Percentiles rank a stretch among this genome's conserved stretches.
Evolutionary conservation across 2,329 filamentous ascomycete species (phyloP).

Genomic region (Aureobasidium sp.): DNA sequence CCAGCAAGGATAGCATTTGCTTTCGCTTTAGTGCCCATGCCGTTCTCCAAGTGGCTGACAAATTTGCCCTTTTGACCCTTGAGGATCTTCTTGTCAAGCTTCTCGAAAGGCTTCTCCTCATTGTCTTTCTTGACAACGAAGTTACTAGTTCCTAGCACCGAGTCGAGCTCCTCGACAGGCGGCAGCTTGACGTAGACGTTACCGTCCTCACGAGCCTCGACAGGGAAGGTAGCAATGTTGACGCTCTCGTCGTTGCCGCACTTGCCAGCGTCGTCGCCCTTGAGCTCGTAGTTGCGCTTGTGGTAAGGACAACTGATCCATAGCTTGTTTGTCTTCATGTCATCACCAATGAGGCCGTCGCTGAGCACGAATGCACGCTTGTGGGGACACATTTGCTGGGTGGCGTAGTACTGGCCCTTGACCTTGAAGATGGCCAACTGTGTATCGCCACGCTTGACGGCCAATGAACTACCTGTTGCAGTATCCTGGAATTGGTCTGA

Average conservation of each 20-base stretch:
- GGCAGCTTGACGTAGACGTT: constrained; percentile 76
- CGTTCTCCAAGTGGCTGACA: constrained; percentile 40
- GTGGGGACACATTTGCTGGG: constrained; percentile 93
- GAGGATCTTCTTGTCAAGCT: constrained; percentile 50
- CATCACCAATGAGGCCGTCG: constrained; percentile 74
- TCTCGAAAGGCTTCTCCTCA: constrained; percentile 48
- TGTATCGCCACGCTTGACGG: constrained; percentile 79
- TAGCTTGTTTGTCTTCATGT: constrained; percentile 53
- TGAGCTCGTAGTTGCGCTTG: constrained; percentile 81
- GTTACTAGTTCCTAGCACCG: constrained; percentile 66
- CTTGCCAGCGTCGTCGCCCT: constrained; percentile 56
- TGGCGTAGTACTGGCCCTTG: constrained; percentile 71
- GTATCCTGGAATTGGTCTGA: constrained; percentile 61
- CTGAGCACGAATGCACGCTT: constrained; percentile 85
- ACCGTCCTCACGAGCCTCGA: constrained; percentile 68
- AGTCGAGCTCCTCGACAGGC: constrained; percentile 72
- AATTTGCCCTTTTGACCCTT: constrained; percentile 47
- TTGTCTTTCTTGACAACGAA: constrained; percentile 75
- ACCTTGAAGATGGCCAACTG: constrained; percentile 84
- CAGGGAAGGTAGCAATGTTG: constrained; percentile 75
- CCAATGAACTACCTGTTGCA: constrained; percentile 66
- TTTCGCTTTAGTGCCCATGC: constrained; percentile 38
- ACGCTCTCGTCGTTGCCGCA: constrained; percentile 69
- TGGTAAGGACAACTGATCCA: constrained; percentile 85
- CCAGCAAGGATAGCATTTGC: constrained; percentile 40